Conservation (phyloP, 768 basidiomycete species). For the Ramaria sp. region DNA sequence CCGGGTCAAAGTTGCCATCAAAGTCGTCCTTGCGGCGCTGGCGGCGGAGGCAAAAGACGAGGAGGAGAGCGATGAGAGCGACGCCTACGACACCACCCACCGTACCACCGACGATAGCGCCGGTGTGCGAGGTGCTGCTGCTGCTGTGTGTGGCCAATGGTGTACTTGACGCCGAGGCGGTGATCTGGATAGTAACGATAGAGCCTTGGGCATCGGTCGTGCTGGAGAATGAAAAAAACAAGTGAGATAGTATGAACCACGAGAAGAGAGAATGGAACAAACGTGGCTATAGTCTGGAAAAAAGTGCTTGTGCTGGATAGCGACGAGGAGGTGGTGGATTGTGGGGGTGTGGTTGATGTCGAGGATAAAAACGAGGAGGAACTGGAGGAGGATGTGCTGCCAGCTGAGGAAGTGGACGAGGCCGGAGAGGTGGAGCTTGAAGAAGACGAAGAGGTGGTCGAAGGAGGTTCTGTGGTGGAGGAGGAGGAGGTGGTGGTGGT, state of each 20-base stretch:
- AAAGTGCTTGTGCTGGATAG: neutral
- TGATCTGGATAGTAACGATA: neutral
- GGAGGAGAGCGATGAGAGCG: conserved; percentile 16
- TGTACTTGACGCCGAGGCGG: conserved; percentile 2
- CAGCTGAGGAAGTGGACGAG: too few species aligned
- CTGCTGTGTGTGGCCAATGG: conserved; percentile 10
- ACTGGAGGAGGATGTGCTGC: too few species aligned
- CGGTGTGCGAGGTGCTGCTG: conserved; percentile 18
- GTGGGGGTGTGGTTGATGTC: too few species aligned
- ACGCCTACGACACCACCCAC: conserved; percentile 34
- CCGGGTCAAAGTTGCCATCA: conserved; percentile 40
- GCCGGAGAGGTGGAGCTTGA: neutral
- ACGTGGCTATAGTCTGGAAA: neutral
- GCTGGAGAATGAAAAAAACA: neutral
- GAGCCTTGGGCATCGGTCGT: conserved; percentile 5
- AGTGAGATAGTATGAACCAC: neutral
- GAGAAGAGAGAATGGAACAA: neutral
- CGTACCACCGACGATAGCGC: conserved; percentile 39
- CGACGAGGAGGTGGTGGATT: too few species aligned
- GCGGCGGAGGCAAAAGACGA: conserved; percentile 20
- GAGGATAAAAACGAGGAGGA: too few species aligned
- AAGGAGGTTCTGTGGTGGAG: too few species aligned
- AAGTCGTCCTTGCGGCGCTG: conserved; percentile 27
- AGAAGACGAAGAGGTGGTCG: too few species aligned
- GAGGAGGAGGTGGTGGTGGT: neutral